Conservation (phyloP, 1,284 basidiomycete genomes). For the Meripilus lineatus region DNA sequence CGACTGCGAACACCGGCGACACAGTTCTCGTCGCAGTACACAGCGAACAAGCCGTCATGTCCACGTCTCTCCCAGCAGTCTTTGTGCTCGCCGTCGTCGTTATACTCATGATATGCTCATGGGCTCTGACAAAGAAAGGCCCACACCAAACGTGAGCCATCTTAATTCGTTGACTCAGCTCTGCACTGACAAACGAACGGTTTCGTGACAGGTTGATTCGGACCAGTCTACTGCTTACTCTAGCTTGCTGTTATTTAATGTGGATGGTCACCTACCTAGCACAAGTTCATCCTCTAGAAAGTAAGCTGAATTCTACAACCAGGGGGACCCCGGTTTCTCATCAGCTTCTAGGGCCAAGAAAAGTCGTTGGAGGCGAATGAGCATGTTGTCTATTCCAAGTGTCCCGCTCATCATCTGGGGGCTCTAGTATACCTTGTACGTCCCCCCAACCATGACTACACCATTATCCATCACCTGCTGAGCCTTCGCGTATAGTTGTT, state of each 20-base stretch:
- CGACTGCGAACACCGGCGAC: neutral
- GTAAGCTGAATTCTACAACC: constrained; percentile 38
- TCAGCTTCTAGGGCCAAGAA: constrained; percentile 19
- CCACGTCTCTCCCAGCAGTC: constrained; percentile 33
- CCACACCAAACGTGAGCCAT: constrained; percentile 79
- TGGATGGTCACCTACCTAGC: constrained; percentile 94
- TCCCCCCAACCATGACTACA: neutral
- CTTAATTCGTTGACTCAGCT: constrained; percentile 1
- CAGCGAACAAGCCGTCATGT: too few species aligned
- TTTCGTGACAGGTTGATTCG: constrained; percentile 63
- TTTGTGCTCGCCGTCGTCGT: constrained; percentile 47
- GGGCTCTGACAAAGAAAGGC: constrained; percentile 77
- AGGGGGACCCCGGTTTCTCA: neutral
- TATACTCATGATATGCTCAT: constrained; percentile 61
- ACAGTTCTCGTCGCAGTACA: constrained; percentile 5
- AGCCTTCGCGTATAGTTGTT: neutral
- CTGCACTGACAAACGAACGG: constrained; percentile 1
- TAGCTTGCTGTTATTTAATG: constrained; percentile 86
- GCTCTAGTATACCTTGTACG: constrained; percentile 3
- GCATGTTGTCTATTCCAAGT: neutral
- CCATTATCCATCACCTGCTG: neutral
- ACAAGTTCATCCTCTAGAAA: constrained; percentile 84
- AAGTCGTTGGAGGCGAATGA: constrained; percentile 5
- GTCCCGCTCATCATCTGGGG: neutral
- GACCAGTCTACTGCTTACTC: constrained; percentile 69